phyloP scores from a whole-genome alignment of 1,284 basidiomycete genomes.

The Cryptococcus floricola region DNA sequence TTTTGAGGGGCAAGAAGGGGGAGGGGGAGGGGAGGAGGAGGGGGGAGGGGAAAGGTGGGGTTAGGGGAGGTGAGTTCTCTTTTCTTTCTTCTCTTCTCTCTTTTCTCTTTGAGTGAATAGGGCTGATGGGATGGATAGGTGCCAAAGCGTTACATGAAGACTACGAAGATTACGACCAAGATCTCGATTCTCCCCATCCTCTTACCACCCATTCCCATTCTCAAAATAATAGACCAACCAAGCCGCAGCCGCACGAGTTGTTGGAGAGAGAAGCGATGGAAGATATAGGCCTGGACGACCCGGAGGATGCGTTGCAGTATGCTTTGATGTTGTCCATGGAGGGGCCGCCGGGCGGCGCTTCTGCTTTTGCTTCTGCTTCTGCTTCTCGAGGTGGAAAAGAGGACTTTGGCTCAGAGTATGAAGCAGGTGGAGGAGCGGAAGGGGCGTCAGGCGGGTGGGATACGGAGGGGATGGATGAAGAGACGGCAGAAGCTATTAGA shows the following conservation, averaged over 20 bases:
- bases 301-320: constrained; percentile 41
- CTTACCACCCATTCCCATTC: constrained; percentile 17
- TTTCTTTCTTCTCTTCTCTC: constrained; percentile 12
- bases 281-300: constrained; percentile 37
- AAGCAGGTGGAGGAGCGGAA: background rate
- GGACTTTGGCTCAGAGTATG: background rate
- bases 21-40: constrained; percentile 28
- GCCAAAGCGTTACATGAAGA: constrained; percentile 34
- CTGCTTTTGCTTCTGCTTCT: background rate
- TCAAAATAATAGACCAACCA: background rate
- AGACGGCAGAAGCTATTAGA: constrained; percentile 17
- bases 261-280: constrained; percentile 29
- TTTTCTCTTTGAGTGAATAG: background rate
- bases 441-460: background rate
- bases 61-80: constrained; percentile 17
- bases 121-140: constrained; percentile 11
- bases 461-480: constrained; percentile 11
- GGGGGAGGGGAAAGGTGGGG: constrained; percentile 22
- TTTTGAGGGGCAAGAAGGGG: constrained; percentile 32
- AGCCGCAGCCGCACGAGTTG: constrained; percentile 10
- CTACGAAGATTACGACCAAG: constrained; percentile 8
- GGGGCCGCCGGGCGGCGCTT: constrained; percentile 14
- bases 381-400: too few species aligned
- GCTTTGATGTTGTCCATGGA: constrained; percentile 41
- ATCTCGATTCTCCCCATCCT: constrained; percentile 25